Conservation (phyloP, 2,329 filamentous ascomycete species). For the Arachnomyces sp. region DNA sequence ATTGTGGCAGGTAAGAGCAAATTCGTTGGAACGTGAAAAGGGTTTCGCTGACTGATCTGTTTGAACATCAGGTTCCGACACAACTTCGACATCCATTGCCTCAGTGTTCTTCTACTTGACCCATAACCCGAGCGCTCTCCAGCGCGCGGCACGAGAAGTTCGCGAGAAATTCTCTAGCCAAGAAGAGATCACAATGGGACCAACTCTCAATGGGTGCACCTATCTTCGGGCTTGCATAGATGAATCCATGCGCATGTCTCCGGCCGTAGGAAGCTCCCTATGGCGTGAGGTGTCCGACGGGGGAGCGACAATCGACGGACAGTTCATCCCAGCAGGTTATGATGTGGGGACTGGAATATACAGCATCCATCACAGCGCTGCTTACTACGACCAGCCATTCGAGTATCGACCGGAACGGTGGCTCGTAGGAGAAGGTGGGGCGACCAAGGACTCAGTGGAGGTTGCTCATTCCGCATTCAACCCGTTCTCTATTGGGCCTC, state of each 20-base stretch:
- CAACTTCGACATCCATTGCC: constrained; percentile 7
- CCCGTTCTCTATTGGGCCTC: constrained; percentile 19
- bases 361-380: not conserved
- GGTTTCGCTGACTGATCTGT: no score
- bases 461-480: constrained; percentile 11
- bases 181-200: not conserved
- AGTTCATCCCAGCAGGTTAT: not conserved
- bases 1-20: no score
- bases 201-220: not conserved
- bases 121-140: constrained; percentile 4
- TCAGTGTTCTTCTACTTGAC: constrained; percentile 17
- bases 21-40: no score
- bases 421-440: no score
- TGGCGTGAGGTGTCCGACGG: not conserved
- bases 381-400: no score
- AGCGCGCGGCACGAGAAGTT: constrained; percentile 8
- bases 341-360: not conserved
- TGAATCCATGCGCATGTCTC: not conserved
- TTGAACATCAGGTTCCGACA: constrained; percentile 7
- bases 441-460: no score
- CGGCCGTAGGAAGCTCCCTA: not conserved
- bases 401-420: no score
- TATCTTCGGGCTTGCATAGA: not conserved
- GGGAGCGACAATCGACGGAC: not conserved
- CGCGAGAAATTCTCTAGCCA: constrained; percentile 11